Evolutionary conservation across 2,329 filamentous ascomycete species (phyloP).

Genomic region (Mariannaea elegans): DNA sequence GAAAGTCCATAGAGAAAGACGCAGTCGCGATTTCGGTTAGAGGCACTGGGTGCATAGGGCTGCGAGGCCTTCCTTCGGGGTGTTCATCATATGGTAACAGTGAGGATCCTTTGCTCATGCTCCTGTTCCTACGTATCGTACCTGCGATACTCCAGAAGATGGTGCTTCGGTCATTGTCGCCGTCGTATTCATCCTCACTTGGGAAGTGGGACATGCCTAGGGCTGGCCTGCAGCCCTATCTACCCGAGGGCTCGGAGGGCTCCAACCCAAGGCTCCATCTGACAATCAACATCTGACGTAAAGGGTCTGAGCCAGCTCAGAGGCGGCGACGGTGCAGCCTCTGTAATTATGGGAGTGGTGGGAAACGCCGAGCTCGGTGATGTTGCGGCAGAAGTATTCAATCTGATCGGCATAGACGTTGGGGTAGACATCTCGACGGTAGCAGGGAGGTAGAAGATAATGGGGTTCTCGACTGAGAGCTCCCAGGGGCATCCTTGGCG

Average conservation of each 20-base stretch:
- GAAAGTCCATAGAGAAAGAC: too few species aligned
- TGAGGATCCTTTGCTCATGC: slow-evolving; percentile 46
- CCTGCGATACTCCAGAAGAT: slow-evolving; percentile 66
- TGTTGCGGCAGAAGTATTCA: slow-evolving; percentile 91
- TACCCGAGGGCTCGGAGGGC: too few species aligned
- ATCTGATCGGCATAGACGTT: slow-evolving; percentile 97
- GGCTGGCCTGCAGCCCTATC: too few species aligned
- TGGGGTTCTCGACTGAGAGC: slow-evolving; percentile 78
- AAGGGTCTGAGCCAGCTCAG: slow-evolving; percentile 92
- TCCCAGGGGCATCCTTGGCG: slow-evolving; percentile 94
- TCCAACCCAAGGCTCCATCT: too few species aligned
- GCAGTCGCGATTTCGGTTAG: slow-evolving; percentile 69
- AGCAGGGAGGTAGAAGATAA: slow-evolving; percentile 97
- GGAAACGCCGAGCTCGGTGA: slow-evolving; percentile 84
- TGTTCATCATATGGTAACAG: slow-evolving; percentile 48
- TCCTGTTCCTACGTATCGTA: slow-evolving; percentile 54
- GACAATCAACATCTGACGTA: too few species aligned
- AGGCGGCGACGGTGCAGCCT: slow-evolving; percentile 87
- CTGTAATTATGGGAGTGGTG: slow-evolving; percentile 96
- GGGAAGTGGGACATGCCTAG: slow-evolving; percentile 90
- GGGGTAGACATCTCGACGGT: slow-evolving; percentile 93
- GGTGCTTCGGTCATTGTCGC: slow-evolving; percentile 57
- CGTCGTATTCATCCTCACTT: slow-evolving; percentile 60
- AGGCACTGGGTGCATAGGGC: slow-evolving; percentile 68
- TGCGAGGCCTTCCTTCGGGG: slow-evolving; percentile 55